phyloP scores from a whole-genome alignment of 148 eudicot genomes.

The Nepenthes gracilis region DNA sequence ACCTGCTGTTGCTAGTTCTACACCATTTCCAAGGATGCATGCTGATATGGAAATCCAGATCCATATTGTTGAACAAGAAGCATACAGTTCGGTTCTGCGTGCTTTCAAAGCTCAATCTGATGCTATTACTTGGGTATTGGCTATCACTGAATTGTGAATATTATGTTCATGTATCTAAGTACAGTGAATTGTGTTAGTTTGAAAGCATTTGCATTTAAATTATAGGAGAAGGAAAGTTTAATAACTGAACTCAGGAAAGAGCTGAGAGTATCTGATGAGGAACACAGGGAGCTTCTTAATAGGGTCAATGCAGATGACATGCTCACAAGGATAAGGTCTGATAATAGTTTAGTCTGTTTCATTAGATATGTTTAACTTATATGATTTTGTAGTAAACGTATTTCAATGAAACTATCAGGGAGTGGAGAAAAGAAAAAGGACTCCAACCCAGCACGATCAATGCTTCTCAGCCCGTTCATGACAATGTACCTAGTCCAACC shows the following conservation, averaged over 20 bases:
- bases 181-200: constrained; percentile 1
- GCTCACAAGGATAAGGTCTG: constrained; percentile 71
- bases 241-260: constrained; percentile 91
- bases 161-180: not conserved
- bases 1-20: constrained; percentile 40
- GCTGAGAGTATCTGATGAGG: constrained; percentile 84
- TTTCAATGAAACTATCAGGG: constrained; percentile 34
- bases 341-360: not conserved
- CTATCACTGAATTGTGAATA: constrained; percentile 1
- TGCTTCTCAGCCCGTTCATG: constrained; percentile 52
- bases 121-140: constrained; percentile 78
- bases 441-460: constrained; percentile 49
- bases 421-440: constrained; percentile 82
- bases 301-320: constrained; percentile 85
- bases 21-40: constrained; percentile 55
- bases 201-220: constrained; percentile 3
- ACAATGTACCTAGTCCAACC: constrained; percentile 69
- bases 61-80: constrained; percentile 82
- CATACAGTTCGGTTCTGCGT: constrained; percentile 68
- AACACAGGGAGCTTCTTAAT: constrained; percentile 74
- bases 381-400: not conserved
- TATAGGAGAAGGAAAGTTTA: constrained; percentile 79
- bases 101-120: constrained; percentile 92
- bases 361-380: not conserved
- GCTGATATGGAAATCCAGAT: constrained; percentile 81